These are phyloP conservation scores for Pontederia crassipes DNA, from an alignment of 176 grass and related monocot genomes.

Conservation along the genomic window DNA sequence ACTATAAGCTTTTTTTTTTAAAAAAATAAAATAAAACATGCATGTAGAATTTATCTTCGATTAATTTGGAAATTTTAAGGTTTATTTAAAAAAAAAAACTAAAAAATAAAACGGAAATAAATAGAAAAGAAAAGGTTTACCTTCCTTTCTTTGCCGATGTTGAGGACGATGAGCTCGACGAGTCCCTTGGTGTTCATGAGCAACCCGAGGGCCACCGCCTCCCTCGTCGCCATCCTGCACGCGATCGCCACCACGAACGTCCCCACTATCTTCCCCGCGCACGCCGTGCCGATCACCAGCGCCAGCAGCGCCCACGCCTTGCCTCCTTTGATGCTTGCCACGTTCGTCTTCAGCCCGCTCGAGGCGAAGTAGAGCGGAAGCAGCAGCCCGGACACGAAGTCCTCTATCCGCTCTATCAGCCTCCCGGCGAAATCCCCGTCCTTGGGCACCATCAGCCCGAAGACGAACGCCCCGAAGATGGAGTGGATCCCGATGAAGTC, in stretches of 20 bases:
- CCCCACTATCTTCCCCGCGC: conserved; percentile 42
- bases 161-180: conserved; percentile 87
- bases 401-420: conserved; percentile 65
- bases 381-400: conserved; percentile 58
- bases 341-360: conserved; percentile 78
- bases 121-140: conserved; percentile 12
- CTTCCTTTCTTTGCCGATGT: conserved; percentile 78
- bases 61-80: no score
- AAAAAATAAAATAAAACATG: no score
- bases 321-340: conserved; percentile 45
- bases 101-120: background rate
- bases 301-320: conserved; percentile 46
- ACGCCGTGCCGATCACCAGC: conserved; percentile 46
- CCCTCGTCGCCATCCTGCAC: conserved; percentile 45
- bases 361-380: conserved; percentile 74
- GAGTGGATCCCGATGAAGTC: conserved; percentile 82
- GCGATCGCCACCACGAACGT: conserved; percentile 55
- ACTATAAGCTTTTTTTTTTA: no score
- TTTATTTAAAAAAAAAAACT: no score
- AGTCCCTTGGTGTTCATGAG: conserved; percentile 91
- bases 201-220: conserved; percentile 47
- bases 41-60: no score
- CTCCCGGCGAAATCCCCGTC: conserved; percentile 47
- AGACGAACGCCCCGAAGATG: conserved; percentile 86
- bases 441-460: conserved; percentile 65